These are phyloP conservation scores for Incumbomyces lentus DNA, from an alignment of 2,329 filamentous ascomycete genomes.

Conservation along the genomic window DNA sequence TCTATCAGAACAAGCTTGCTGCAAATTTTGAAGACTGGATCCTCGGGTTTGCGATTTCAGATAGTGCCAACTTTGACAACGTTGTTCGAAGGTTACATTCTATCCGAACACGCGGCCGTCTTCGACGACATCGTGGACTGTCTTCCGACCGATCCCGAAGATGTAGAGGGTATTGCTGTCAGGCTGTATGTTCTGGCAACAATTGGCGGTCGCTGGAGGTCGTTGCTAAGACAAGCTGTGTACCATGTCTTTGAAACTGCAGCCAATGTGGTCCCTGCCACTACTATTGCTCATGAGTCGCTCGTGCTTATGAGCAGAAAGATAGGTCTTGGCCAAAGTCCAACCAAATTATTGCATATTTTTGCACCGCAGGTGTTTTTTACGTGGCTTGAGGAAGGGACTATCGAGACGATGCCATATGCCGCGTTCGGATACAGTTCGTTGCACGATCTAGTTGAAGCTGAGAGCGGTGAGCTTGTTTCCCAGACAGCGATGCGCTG, in stretches of 20 bases:
- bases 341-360: constrained; percentile 64
- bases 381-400: constrained; percentile 68
- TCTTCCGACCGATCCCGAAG: constrained; percentile 62
- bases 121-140: constrained; percentile 73
- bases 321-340: constrained; percentile 50
- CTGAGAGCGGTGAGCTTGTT: constrained; percentile 65
- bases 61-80: constrained; percentile 59
- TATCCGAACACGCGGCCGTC: constrained; percentile 72
- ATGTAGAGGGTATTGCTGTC: constrained; percentile 73
- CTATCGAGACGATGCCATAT: constrained; percentile 65
- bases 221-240: constrained; percentile 72
- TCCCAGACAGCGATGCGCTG: constrained; percentile 75
- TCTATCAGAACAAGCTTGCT: constrained; percentile 64
- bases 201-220: constrained; percentile 74
- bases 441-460: constrained; percentile 57
- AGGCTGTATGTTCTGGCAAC: constrained; percentile 66
- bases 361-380: constrained; percentile 85
- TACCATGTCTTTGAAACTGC: constrained; percentile 93
- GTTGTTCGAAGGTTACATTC: constrained; percentile 72
- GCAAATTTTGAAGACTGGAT: constrained; percentile 55
- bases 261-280: constrained; percentile 56
- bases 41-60: constrained; percentile 63
- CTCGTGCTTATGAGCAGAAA: constrained; percentile 55
- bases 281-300: constrained; percentile 62
- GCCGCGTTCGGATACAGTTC: constrained; percentile 69